phyloP scores from a whole-genome alignment of 2,329 filamentous ascomycete species.

The Sporothrix protearum region DNA sequence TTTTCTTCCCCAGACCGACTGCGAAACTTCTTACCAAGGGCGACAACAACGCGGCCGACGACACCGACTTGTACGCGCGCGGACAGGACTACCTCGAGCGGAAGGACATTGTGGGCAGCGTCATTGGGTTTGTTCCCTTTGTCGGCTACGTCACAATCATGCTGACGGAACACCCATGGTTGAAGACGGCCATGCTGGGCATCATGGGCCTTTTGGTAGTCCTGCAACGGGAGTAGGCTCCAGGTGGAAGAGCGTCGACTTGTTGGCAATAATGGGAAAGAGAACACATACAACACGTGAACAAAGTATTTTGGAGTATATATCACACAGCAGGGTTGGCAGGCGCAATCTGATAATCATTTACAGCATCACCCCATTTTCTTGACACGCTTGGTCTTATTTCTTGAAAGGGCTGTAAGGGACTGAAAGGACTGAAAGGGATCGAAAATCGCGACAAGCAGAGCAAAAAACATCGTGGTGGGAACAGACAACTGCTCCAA shows the following conservation, averaged over 20 bases:
- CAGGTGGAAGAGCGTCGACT: too few relatives aligned
- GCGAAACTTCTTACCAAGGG: slow-evolving; percentile 90
- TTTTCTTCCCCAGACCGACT: slow-evolving; percentile 40
- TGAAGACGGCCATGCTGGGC: slow-evolving; percentile 91
- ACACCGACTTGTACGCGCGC: slow-evolving; percentile 76
- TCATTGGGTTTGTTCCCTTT: slow-evolving; percentile 86
- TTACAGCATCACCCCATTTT: neutral
- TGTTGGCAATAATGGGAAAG: neutral
- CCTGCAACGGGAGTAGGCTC: slow-evolving; percentile 74
- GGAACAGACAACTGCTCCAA: too few relatives aligned
- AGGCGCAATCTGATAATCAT: neutral
- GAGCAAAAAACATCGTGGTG: too few relatives aligned
- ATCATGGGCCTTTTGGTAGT: slow-evolving; percentile 94
- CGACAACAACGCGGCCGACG: slow-evolving; percentile 92
- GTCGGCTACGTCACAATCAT: slow-evolving; percentile 97
- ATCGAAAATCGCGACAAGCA: too few relatives aligned
- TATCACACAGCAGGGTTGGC: neutral
- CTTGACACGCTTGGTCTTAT: neutral
- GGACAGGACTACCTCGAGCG: slow-evolving; percentile 85
- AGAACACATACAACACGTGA: neutral
- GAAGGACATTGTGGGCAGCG: slow-evolving; percentile 85
- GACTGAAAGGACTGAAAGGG: too few relatives aligned
- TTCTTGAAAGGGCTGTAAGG: too few relatives aligned
- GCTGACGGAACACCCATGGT: slow-evolving; percentile 90
- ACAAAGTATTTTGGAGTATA: neutral